Base-by-base conservation (phyloP, 768 basidiomycete genomes). In the Mycena haematopus region DNA sequence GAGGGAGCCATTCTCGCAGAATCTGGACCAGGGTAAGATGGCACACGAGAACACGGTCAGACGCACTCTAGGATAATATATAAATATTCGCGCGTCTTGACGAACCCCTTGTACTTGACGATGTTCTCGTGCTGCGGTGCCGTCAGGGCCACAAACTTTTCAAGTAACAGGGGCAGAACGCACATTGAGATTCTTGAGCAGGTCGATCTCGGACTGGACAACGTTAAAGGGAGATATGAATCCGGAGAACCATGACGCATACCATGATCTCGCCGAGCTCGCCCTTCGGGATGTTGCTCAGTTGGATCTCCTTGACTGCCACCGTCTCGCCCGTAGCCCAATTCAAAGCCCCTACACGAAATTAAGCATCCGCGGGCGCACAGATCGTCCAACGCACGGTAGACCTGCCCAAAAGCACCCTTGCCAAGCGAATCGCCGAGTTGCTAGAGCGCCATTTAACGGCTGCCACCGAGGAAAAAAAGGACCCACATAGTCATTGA, bases 231-330 rank as follows among this genome's bases (percentile, higher is more conserved):
- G 6, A 31, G 29, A 55, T 24, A 52, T 27, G 33, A 55, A 44
- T 51, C 6, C 2, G 46, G 55, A 17, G 56, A 53, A 60, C 27
- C 40, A 56, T 9, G 31, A 52, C 63, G 73, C 83, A 69, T 71
- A 95, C 95, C 96, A 99, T 99, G 72, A 99, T 98, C 78, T 99
- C 96, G 21, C 92, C 90, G 40, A 99, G 84, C 73, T 98, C 95
- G 58, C 88, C 86, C 74, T 94, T 93, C 3, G 96, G 92, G 62
- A 99, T 96, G 74, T 93, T 95, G 75, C 88, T 90, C 64, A 99
- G 78, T 73, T 93, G 91, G 68, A 99, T 96, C 76, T 98, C 96
- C 82, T 99, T 99, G 71, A 99, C 91, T 3, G 97, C 97, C 44
- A 99, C 96, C 2, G 96, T 97, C 79, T 99, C 97, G 25, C 97